These are phyloP conservation scores for Chrysoporthe puriensis DNA, from an alignment of 2,329 filamentous ascomycete species.

Conservation along the genomic window DNA sequence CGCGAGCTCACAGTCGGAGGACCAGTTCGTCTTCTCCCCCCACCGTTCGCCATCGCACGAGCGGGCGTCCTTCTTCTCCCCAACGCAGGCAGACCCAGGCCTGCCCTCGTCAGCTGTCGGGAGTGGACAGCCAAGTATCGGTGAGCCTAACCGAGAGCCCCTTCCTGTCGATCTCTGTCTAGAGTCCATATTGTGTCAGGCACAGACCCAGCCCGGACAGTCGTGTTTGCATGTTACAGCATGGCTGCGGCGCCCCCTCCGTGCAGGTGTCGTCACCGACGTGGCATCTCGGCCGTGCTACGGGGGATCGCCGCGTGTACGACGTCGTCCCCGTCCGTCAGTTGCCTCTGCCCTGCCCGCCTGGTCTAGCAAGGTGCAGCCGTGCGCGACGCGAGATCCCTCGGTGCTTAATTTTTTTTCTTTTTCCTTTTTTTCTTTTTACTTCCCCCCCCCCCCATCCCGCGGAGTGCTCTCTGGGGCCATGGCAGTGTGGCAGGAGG, in stretches of 20 bases:
- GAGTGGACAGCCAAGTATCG: neutral
- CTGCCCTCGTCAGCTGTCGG: neutral
- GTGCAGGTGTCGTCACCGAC: conserved; percentile 12
- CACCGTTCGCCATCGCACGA: conserved; percentile 37
- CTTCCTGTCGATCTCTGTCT: neutral
- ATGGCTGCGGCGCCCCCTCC: neutral
- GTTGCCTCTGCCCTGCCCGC: neutral
- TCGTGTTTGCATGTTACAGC: no score
- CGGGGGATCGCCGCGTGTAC: neutral
- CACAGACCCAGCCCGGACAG: no score
- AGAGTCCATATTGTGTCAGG: neutral
- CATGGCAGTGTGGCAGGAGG: neutral
- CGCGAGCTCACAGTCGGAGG: conserved; percentile 36
- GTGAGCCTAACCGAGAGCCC: neutral
- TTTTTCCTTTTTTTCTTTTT: neutral
- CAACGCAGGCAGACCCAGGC: neutral
- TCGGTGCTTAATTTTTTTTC: no score
- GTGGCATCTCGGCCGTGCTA: neutral
- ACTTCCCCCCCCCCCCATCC: neutral
- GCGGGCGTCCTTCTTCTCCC: conserved; percentile 24
- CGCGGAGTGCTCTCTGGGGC: neutral
- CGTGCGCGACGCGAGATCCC: no score
- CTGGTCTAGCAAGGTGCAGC: no score
- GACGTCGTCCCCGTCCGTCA: no score
- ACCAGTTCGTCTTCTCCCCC: conserved; percentile 43